phyloP scores from a whole-genome alignment of 2,329 filamentous ascomycete species.

The Elsinoe ampelina region DNA sequence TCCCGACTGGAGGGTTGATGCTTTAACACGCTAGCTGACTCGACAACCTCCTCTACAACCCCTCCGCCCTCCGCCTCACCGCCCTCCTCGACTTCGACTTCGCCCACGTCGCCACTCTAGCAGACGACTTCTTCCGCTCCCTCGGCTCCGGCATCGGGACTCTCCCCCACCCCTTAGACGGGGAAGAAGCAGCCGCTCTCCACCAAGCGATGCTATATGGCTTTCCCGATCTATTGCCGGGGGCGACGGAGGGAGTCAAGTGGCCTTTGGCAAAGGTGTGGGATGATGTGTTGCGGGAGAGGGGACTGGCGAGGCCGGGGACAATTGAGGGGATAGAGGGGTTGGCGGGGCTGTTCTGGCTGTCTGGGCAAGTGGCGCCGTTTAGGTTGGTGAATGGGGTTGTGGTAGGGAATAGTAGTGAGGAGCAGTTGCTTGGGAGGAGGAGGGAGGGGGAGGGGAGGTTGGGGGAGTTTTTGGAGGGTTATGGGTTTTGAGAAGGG shows the following conservation, averaged over 20 bases:
- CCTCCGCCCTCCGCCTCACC: background rate
- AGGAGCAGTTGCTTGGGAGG: background rate
- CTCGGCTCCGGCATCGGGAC: background rate
- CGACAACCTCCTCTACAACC: background rate
- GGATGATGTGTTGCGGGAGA: background rate
- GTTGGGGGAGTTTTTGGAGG: background rate
- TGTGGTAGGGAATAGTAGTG: background rate
- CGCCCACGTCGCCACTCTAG: background rate
- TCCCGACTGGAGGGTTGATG: too few species aligned
- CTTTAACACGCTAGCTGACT: too few species aligned
- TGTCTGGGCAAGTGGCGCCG: background rate
- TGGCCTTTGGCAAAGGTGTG: background rate
- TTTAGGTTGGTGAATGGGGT: background rate
- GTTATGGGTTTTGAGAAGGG: background rate
- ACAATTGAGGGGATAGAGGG: background rate
- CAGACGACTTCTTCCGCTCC: slow-evolving; percentile 7
- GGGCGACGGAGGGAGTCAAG: background rate
- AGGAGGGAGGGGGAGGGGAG: background rate
- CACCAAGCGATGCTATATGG: background rate
- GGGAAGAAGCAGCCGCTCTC: background rate
- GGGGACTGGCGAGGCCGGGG: background rate
- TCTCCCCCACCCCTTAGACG: background rate
- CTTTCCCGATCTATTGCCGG: background rate
- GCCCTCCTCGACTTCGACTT: slow-evolving; percentile 5
- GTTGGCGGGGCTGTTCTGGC: background rate